Base-by-base conservation (phyloP, 768 basidiomycete genomes). In the Chiua virens region DNA sequence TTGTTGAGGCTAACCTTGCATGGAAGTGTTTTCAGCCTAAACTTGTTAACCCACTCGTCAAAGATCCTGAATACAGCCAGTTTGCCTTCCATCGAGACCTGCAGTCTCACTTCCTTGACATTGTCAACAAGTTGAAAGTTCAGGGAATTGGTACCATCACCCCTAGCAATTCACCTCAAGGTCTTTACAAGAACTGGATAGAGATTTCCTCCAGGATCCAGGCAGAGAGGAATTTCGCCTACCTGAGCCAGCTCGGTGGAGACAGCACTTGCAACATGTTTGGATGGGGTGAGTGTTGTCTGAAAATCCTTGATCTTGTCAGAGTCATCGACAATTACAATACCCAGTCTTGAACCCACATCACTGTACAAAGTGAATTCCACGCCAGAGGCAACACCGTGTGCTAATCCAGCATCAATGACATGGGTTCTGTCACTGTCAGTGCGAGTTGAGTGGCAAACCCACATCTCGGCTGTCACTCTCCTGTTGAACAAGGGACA, bases 401-500 rank as follows among this genome's bases (percentile, higher is more conserved):
- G 64, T 6, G 58, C 61, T 7, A 58, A 38, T 15, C 68, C 68
- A 2, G 63, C 65, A 8, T 36, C 45, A 14, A 69, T 40, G 25
- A 69, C 37, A 44, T 52, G 58, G 8, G 30, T 30, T 44, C 45
- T 42, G 45, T 43, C 39, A 14, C 30, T 34, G 1, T 35, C 8
- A 22, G 10, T 3, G 2, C 17, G 14, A 34, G 59, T 41, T 0
- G 40, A 5, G 39, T 56, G 45, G 18, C 50, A 47, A 37, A 51
- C 48, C 8, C 49, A 48, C 21, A 45, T 37, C 8, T 45, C 47
- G 15, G 45, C 52, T n/a, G 54, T 27, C n/a, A 53, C 47, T 43
- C 55, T 60, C 20, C 49, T 42, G 40, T 67, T 43, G 43, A 69
- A 69, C 17, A 68, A 42, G 35, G 56, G 42, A 5, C 69, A 63